Conservation (phyloP, 2,329 filamentous ascomycete genomes). For the Ophiostoma angusticollis region DNA sequence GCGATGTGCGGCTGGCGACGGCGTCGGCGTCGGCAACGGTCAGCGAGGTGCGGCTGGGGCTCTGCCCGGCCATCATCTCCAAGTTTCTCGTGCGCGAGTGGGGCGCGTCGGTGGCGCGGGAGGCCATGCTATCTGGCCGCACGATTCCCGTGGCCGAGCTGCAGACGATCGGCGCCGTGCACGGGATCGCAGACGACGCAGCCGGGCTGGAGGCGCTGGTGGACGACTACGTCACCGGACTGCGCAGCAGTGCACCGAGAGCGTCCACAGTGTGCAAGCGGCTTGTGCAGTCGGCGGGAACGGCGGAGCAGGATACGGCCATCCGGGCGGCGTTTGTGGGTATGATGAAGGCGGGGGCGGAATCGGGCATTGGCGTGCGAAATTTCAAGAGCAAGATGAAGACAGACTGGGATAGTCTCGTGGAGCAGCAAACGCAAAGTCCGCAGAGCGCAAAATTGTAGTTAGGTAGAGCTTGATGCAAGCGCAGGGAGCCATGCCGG, state of each 20-base stretch:
- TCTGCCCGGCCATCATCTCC: constrained; percentile 23
- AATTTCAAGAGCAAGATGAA: background rate
- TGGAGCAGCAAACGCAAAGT: too few relatives aligned
- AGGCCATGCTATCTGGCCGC: constrained; percentile 23
- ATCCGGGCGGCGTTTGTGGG: background rate
- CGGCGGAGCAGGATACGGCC: background rate
- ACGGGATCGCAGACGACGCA: constrained; percentile 14
- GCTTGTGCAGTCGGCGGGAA: constrained; percentile 15
- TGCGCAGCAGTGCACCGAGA: constrained; percentile 17
- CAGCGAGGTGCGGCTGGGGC: constrained; percentile 24
- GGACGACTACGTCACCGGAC: constrained; percentile 15
- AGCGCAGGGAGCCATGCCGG: too few relatives aligned
- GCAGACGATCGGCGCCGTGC: constrained; percentile 16
- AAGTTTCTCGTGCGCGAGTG: constrained; percentile 24
- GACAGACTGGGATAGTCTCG: background rate
- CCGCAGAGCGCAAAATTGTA: background rate
- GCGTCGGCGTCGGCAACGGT: constrained; percentile 16
- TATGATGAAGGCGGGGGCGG: background rate
- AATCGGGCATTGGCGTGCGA: background rate
- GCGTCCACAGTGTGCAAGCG: constrained; percentile 22
- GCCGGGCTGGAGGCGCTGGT: constrained; percentile 11
- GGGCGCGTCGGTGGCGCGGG: constrained; percentile 20
- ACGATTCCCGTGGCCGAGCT: constrained; percentile 18
- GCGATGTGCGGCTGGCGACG: constrained; percentile 22
- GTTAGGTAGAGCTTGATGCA: background rate